A percentile compares a stretch with the other conserved stretches of the same genome.
phyloP scores from a whole-genome alignment of 305 asterid species.

The Ilex paraguariensis region DNA sequence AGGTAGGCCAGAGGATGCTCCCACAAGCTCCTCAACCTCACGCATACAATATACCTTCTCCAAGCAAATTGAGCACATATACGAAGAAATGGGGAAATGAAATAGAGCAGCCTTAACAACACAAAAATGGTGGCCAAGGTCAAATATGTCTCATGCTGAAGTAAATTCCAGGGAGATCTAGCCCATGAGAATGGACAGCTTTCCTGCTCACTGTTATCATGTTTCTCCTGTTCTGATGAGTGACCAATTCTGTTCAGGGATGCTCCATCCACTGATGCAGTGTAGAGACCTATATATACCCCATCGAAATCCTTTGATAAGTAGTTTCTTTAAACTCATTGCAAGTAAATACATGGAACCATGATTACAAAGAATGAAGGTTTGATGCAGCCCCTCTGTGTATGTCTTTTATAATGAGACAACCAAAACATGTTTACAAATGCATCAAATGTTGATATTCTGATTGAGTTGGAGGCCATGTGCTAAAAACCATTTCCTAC shows the following conservation, averaged over 20 bases:
- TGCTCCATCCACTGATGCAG: slow-evolving; percentile 33
- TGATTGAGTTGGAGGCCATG: background rate
- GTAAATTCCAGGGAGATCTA: slow-evolving; percentile 78
- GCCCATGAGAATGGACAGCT: slow-evolving; percentile 95
- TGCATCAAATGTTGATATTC: background rate
- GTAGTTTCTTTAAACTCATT: too few relatives aligned
- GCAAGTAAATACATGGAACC: too few relatives aligned
- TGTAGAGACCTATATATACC: slow-evolving; percentile 40
- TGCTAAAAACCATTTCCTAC: background rate
- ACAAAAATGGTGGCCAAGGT: slow-evolving; percentile 78
- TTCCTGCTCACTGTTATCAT: slow-evolving; percentile 34
- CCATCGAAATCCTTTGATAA: background rate
- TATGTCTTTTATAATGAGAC: background rate
- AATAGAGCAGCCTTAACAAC: slow-evolving; percentile 51
- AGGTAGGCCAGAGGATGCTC: slow-evolving; percentile 50
- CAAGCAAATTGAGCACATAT: slow-evolving; percentile 49
- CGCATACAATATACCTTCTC: slow-evolving; percentile 49
- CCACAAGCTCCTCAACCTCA: slow-evolving; percentile 63
- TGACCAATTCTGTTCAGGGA: slow-evolving; percentile 49
- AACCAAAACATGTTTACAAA: background rate
- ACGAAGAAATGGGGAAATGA: slow-evolving; percentile 44
- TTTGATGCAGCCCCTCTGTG: too few relatives aligned
- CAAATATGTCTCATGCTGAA: slow-evolving; percentile 79
- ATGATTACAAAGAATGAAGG: too few relatives aligned
- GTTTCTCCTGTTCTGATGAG: slow-evolving; percentile 36